Evolutionary conservation across 2,329 filamentous ascomycete genomes (phyloP).

Genomic region (Diaporthe amygdali): DNA sequence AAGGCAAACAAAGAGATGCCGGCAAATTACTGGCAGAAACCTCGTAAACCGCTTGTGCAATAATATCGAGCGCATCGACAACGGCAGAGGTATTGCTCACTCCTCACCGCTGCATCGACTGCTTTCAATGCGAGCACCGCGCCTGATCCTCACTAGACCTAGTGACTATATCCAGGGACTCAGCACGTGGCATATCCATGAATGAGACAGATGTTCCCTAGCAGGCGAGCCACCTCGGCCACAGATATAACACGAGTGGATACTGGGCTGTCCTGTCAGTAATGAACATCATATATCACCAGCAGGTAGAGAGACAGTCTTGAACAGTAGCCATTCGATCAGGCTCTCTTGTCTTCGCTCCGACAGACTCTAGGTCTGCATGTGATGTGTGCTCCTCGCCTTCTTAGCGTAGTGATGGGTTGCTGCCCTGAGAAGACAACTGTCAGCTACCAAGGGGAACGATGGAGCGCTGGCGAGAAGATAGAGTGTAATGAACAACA

Average conservation of each 20-base stretch:
- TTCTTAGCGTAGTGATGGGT: not conserved
- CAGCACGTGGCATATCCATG: not conserved
- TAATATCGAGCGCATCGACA: too few species aligned
- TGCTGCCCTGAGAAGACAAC: not conserved
- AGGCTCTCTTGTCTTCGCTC: not conserved
- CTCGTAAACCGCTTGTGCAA: too few species aligned
- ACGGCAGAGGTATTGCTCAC: too few species aligned
- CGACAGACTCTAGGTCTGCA: not conserved
- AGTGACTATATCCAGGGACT: not conserved
- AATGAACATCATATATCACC: too few species aligned
- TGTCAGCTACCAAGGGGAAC: not conserved
- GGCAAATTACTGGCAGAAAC: too few species aligned
- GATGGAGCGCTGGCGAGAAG: not conserved
- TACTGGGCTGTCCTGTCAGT: not conserved
- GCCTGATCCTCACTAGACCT: not conserved
- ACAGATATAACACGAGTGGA: not conserved
- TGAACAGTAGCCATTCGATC: too few species aligned
- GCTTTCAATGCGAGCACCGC: not conserved
- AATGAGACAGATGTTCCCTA: not conserved
- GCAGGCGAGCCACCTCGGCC: not conserved
- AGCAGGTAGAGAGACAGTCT: too few species aligned
- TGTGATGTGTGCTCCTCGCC: not conserved
- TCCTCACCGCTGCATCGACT: not conserved
- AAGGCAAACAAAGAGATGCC: too few species aligned
- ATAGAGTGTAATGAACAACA: not conserved